These are phyloP conservation scores for Rickenella mellea DNA, from an alignment of 768 basidiomycete species.

Conservation along the genomic window DNA sequence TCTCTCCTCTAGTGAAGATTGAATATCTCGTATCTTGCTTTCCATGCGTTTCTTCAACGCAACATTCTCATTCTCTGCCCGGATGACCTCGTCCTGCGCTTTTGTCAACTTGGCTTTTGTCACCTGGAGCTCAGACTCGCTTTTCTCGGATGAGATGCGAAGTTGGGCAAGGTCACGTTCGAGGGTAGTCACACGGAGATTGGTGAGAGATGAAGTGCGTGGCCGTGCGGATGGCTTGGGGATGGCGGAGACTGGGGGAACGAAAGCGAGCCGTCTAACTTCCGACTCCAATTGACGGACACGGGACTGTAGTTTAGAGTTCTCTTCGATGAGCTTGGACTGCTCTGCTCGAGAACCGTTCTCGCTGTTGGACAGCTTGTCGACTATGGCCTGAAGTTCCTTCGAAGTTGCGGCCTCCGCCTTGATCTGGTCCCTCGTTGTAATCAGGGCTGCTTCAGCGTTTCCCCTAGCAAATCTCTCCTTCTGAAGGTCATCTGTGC, in stretches of 20 bases:
- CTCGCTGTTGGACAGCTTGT: conserved; percentile 44
- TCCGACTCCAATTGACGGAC: conserved; percentile 46
- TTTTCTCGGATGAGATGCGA: conserved; percentile 32
- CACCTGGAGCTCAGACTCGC: conserved; percentile 32
- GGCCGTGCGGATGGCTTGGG: conserved; percentile 23
- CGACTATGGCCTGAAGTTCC: conserved; percentile 49
- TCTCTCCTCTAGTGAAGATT: conserved; percentile 38
- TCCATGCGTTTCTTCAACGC: conserved; percentile 40
- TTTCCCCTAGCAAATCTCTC: conserved; percentile 47
- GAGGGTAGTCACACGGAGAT: conserved; percentile 36
- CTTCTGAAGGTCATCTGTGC: conserved; percentile 46
- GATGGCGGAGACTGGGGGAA: not conserved
- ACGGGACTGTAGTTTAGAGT: conserved; percentile 42
- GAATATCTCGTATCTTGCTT: conserved; percentile 34
- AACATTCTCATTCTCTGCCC: conserved; percentile 49
- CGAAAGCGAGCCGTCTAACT: not conserved
- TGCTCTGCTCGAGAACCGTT: conserved; percentile 32
- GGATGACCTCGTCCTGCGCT: conserved; percentile 38
- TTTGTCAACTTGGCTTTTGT: conserved; percentile 39
- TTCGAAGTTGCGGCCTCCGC: conserved; percentile 37
- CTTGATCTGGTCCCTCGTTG: conserved; percentile 42
- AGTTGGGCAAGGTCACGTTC: conserved; percentile 48
- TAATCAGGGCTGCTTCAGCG: conserved; percentile 34
- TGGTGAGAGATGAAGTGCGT: conserved; percentile 52
- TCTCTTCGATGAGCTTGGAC: conserved; percentile 48